Percentiles rank a stretch among this genome's conserved stretches.
phyloP scores from a whole-genome alignment of 352 stramenopile species.

The Pythium periplocum region DNA sequence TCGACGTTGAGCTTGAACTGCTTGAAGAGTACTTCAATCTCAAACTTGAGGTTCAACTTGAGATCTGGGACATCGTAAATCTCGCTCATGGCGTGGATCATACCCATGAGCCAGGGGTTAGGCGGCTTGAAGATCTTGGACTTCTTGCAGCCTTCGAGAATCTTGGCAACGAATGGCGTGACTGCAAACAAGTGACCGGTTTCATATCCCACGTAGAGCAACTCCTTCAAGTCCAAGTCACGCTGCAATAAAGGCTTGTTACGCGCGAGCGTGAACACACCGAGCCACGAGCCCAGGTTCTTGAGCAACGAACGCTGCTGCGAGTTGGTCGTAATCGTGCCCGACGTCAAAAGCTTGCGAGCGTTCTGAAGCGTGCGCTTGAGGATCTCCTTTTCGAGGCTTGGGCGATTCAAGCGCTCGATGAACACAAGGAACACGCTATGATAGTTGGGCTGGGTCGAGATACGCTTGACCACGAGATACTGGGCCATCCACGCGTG shows the following conservation, averaged over 20 bases:
- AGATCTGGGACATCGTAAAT: constrained; percentile 99
- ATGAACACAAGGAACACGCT: constrained; percentile 97
- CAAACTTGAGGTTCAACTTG: constrained; percentile 99
- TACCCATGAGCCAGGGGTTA: constrained; percentile 99
- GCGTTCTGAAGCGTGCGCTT: constrained; percentile 94
- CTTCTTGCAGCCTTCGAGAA: constrained; percentile 97
- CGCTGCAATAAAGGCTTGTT: constrained; percentile 98
- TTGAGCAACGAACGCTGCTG: constrained; percentile 97
- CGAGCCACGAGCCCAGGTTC: constrained; percentile 98
- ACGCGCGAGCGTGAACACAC: constrained; percentile 96
- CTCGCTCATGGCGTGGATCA: constrained; percentile 96
- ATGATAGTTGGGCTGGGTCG: constrained; percentile 98
- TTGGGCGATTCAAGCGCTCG: constrained; percentile 91
- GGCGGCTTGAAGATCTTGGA: constrained; percentile 97
- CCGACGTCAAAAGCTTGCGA: constrained; percentile 94
- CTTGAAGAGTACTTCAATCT: constrained; percentile 99
- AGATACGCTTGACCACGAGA: constrained; percentile 98
- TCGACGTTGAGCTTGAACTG: constrained; percentile 97
- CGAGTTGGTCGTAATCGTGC: constrained; percentile 97
- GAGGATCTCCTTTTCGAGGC: constrained; percentile 93
- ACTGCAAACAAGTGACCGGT: constrained; percentile 98
- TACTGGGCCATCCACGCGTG: constrained; percentile 99
- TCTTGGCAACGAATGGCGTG: constrained; percentile 98
- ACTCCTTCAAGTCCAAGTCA: constrained; percentile 98
- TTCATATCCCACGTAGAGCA: constrained; percentile 94